phyloP scores from a whole-genome alignment of 345 rosid genomes.

The Psidium guajava region DNA sequence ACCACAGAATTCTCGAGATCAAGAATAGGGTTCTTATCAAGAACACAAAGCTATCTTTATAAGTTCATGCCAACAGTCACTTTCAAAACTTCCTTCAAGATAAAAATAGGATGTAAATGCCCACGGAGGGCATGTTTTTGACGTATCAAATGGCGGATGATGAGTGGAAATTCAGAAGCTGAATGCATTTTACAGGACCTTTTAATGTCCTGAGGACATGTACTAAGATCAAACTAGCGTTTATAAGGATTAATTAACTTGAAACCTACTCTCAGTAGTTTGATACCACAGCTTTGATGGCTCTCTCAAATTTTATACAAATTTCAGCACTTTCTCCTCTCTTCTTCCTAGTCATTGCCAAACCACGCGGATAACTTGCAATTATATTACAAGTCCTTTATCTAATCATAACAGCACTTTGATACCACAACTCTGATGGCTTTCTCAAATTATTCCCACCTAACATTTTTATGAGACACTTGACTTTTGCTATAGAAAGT shows the following conservation, averaged over 20 bases:
- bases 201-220: neutral
- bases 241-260: neutral
- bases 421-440: neutral
- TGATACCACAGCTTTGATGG: too few species aligned
- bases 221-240: neutral
- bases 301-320: neutral
- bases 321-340: neutral
- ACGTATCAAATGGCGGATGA: neutral
- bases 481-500: neutral
- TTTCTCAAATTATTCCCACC: neutral
- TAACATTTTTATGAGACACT: too few species aligned
- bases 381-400: neutral
- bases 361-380: neutral
- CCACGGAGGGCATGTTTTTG: neutral
- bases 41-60: neutral
- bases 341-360: neutral
- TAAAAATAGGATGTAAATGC: neutral
- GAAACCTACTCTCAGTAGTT: neutral
- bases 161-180: neutral
- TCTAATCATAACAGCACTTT: neutral
- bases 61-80: neutral
- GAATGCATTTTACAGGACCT: neutral
- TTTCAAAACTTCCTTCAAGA: neutral
- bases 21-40: neutral
- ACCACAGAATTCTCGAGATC: neutral